Conservation (phyloP, 768 basidiomycete species). For the Suillus sp. region DNA sequence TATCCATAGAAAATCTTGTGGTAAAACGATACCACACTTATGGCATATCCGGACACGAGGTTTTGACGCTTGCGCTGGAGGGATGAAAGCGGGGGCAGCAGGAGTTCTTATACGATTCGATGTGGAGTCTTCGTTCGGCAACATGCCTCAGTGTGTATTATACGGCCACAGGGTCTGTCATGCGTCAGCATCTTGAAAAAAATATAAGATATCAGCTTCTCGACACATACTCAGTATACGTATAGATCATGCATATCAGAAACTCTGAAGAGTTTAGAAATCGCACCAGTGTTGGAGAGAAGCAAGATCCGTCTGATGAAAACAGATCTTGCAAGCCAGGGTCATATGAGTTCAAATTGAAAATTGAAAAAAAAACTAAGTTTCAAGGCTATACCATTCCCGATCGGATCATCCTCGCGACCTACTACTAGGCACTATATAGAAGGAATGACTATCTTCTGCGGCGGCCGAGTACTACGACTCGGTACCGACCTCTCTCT, state of each 20-base stretch:
- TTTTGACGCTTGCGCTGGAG: background rate
- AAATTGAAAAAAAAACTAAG: background rate
- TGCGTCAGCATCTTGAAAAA: background rate
- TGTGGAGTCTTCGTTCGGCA: background rate
- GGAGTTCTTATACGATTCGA: constrained; percentile 6
- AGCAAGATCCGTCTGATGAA: background rate
- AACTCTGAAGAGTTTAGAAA: background rate
- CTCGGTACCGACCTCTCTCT: constrained; percentile 32
- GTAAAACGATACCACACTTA: constrained; percentile 1
- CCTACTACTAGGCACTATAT: no score
- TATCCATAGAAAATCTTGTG: constrained; percentile 4
- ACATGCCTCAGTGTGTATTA: background rate
- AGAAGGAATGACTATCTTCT: no score
- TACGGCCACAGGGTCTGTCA: background rate
- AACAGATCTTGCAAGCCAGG: background rate
- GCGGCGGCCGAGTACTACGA: background rate
- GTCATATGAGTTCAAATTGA: background rate
- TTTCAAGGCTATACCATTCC: constrained; percentile 5
- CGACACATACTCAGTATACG: background rate
- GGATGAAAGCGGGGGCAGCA: constrained; percentile 2
- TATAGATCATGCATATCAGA: background rate
- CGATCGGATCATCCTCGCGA: constrained; percentile 2
- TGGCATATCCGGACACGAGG: constrained; percentile 3
- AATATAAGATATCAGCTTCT: background rate
- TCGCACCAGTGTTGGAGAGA: background rate